Conservation (phyloP, 495 filamentous ascomycete species). For the Podospora appendiculata region DNA sequence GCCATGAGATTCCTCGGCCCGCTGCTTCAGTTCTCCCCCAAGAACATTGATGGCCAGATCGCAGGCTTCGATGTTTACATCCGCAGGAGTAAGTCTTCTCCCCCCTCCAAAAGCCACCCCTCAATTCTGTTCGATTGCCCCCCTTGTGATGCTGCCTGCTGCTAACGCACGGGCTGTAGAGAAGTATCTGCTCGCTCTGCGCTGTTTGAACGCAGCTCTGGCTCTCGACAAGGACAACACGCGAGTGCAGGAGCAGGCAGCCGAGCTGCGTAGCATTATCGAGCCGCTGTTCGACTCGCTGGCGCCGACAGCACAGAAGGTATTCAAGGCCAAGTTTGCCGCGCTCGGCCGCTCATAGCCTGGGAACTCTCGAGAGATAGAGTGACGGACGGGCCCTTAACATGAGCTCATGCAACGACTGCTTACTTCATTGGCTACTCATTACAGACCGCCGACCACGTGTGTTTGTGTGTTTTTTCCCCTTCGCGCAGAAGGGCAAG, state of each 20-base stretch:
- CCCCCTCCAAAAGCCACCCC: not conserved
- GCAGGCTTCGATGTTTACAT: conserved; percentile 87
- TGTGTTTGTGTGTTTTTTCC: too few species aligned
- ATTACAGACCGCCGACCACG: too few species aligned
- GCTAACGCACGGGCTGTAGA: conserved; percentile 41
- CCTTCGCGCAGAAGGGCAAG: too few species aligned
- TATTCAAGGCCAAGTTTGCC: conserved; percentile 60
- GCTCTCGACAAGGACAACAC: conserved; percentile 63
- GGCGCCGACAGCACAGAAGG: conserved; percentile 52
- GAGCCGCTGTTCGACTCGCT: conserved; percentile 46
- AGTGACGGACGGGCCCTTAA: not conserved
- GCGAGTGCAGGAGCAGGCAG: conserved; percentile 67
- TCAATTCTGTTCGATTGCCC: not conserved
- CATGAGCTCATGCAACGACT: too few species aligned
- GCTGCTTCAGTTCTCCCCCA: conserved; percentile 72
- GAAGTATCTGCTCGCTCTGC: conserved; percentile 77
- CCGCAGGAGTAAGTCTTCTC: conserved; percentile 54
- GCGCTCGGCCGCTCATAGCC: conserved; percentile 49
- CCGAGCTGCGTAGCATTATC: conserved; percentile 60
- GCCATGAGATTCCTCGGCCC: conserved; percentile 80
- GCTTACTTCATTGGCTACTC: too few species aligned
- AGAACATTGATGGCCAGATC: conserved; percentile 72
- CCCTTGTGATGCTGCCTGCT: not conserved
- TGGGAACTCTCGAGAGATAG: conserved; percentile 19
- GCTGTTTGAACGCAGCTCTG: conserved; percentile 69